These are phyloP conservation scores for Linnemannia hyalina DNA, from an alignment of 192 early-diverging fungal genomes.

Conservation along the genomic window DNA sequence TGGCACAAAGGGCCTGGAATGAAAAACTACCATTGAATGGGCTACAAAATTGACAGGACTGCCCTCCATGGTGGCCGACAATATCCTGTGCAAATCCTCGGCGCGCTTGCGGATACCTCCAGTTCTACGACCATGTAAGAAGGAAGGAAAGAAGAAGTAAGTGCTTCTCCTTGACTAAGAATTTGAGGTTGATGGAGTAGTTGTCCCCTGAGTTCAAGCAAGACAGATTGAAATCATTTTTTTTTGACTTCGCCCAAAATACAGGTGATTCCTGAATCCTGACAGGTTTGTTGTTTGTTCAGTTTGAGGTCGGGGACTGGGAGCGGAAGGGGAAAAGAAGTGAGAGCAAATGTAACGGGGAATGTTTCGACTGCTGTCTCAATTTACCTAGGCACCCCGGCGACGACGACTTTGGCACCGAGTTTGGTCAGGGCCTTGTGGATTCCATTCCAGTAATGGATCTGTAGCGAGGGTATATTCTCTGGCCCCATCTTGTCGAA, in stretches of 20 bases:
- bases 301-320: neutral
- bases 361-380: neutral
- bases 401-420: constrained; percentile 86
- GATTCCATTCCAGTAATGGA: constrained; percentile 90
- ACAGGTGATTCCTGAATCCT: neutral
- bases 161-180: neutral
- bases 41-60: constrained; percentile 88
- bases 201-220: neutral
- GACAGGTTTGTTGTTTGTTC: constrained; percentile 6
- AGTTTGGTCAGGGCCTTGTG: constrained; percentile 80
- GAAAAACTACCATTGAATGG: constrained; percentile 86
- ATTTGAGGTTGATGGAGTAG: neutral
- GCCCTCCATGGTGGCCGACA: constrained; percentile 68
- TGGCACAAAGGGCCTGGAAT: neutral
- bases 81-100: constrained; percentile 75
- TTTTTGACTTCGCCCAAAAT: constrained; percentile 1
- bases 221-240: neutral
- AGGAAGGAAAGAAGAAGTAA: neutral
- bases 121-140: constrained; percentile 52
- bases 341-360: neutral
- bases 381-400: constrained; percentile 74
- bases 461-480: constrained; percentile 81
- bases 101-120: constrained; percentile 83
- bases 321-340: neutral
- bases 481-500: constrained; percentile 89